Conservation (phyloP, 1,139 yeast genomes). For the Pichia sp. region DNA sequence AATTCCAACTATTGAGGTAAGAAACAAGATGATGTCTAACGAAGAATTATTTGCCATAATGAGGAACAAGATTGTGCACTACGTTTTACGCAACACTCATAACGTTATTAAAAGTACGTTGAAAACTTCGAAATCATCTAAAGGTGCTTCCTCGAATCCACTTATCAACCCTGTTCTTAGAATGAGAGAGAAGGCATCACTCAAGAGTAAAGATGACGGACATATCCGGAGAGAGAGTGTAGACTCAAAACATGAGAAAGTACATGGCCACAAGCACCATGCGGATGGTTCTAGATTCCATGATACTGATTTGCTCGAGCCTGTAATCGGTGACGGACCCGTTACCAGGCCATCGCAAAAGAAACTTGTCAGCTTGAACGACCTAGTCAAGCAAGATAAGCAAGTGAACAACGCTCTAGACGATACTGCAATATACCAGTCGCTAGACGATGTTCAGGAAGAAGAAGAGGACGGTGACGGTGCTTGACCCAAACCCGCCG, state of each 20-base stretch:
- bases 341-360: not conserved
- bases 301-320: slow-evolving; percentile 30
- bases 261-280: slow-evolving; percentile 20
- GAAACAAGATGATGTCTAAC: slow-evolving; percentile 72
- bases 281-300: slow-evolving; percentile 12
- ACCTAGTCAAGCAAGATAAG: slow-evolving; percentile 2
- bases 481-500: not conserved
- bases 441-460: slow-evolving; percentile 15
- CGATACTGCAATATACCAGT: slow-evolving; percentile 11
- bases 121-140: slow-evolving; percentile 13
- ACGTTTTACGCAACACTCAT: slow-evolving; percentile 72
- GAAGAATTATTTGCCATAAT: slow-evolving; percentile 65
- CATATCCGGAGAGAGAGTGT: not conserved
- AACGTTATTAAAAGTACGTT: slow-evolving; percentile 70
- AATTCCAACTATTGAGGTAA: slow-evolving; percentile 62
- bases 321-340: slow-evolving; percentile 9
- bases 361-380: not conserved
- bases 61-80: slow-evolving; percentile 63
- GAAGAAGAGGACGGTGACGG: slow-evolving; percentile 14
- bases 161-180: slow-evolving; percentile 12
- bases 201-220: not conserved
- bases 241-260: not conserved
- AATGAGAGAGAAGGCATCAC: slow-evolving; percentile 5
- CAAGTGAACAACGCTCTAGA: not conserved
- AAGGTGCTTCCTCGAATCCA: slow-evolving; percentile 15